These are phyloP conservation scores for Malus orientalis DNA, from an alignment of 306 rosid genomes.

Conservation along the genomic window DNA sequence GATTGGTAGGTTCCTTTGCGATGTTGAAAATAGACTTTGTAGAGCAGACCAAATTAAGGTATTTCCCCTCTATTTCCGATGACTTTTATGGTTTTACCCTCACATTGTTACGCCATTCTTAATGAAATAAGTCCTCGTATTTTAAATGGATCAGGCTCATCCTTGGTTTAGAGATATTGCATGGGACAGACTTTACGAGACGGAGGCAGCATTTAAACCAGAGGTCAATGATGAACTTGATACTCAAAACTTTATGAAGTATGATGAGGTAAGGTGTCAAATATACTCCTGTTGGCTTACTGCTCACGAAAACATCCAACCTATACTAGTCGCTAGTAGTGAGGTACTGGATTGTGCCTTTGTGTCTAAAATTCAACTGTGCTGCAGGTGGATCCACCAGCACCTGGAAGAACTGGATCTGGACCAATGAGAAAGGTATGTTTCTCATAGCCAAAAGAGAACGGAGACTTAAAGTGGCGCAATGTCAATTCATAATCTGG, in stretches of 20 bases:
- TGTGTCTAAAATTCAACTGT: constrained; percentile 3
- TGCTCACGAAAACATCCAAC: background rate
- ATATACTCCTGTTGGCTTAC: background rate
- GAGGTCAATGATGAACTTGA: constrained; percentile 81
- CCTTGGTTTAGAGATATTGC: constrained; percentile 79
- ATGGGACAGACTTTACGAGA: constrained; percentile 76
- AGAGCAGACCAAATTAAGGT: constrained; percentile 73
- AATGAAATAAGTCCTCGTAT: background rate
- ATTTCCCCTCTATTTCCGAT: constrained; percentile 3
- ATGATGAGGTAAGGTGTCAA: constrained; percentile 58
- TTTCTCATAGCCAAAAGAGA: background rate
- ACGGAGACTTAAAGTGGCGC: background rate
- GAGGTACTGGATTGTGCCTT: background rate
- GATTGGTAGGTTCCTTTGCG: constrained; percentile 71
- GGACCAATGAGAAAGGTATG: constrained; percentile 74
- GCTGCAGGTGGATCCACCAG: constrained; percentile 62
- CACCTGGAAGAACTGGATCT: constrained; percentile 55
- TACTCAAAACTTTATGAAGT: constrained; percentile 93
- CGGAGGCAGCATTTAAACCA: constrained; percentile 91
- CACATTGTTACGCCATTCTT: background rate
- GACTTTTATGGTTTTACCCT: background rate
- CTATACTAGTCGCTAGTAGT: background rate
- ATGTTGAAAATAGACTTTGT: constrained; percentile 72
- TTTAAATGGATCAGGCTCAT: constrained; percentile 49
- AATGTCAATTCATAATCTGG: background rate